Evolutionary conservation across 495 filamentous ascomycete genomes (phyloP).

Genomic region (Trichocladium uniseriatum): DNA sequence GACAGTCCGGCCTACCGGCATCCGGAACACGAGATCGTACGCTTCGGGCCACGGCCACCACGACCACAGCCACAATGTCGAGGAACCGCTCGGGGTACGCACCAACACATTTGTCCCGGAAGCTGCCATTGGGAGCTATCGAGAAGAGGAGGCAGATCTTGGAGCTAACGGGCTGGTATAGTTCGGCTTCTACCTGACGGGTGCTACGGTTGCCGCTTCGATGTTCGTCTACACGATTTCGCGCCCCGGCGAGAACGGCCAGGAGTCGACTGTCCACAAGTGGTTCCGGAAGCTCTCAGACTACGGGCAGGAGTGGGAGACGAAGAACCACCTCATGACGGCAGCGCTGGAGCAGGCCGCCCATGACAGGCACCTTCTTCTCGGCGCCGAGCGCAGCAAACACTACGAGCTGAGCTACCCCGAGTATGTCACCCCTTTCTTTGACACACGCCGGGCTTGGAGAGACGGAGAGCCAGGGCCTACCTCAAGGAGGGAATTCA

Average conservation of each 20-base stretch:
- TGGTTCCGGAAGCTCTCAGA: slow-evolving; percentile 29
- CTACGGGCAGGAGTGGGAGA: slow-evolving; percentile 32
- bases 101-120: neutral
- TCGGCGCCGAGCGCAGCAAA: slow-evolving; percentile 21
- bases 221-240: slow-evolving; percentile 33
- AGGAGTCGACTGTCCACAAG: slow-evolving; percentile 26
- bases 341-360: slow-evolving; percentile 38
- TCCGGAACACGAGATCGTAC: slow-evolving; percentile 33
- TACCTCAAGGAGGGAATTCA: too few species aligned
- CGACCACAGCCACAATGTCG: slow-evolving; percentile 29
- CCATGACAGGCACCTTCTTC: slow-evolving; percentile 39
- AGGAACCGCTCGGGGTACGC: slow-evolving; percentile 40
- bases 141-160: neutral
- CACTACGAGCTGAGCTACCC: slow-evolving; percentile 37
- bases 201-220: slow-evolving; percentile 25
- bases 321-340: slow-evolving; percentile 33
- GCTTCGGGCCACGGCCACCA: slow-evolving; percentile 33
- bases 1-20: slow-evolving; percentile 22
- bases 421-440: slow-evolving; percentile 34
- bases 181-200: slow-evolving; percentile 32
- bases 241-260: slow-evolving; percentile 35
- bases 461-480: neutral
- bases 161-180: slow-evolving; percentile 16
- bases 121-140: neutral
- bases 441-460: neutral